Conservation (phyloP, 768 basidiomycete genomes). For the Chalciporus sphaerocephalus region DNA sequence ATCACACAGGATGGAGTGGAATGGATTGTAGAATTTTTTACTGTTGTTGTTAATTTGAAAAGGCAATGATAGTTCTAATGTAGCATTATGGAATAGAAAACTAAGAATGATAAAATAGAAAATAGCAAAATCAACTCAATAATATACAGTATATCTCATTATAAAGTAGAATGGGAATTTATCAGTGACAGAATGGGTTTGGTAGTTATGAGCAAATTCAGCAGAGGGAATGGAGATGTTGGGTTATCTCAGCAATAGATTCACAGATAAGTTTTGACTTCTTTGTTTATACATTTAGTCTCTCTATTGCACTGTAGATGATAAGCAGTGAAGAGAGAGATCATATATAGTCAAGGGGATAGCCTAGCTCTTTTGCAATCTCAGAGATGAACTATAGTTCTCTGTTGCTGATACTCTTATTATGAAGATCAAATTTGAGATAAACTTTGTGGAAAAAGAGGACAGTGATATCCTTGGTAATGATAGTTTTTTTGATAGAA, state of each 20-base stretch:
- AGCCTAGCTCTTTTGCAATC: conserved; percentile 18
- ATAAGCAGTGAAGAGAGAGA: conserved; percentile 10
- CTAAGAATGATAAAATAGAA: no score
- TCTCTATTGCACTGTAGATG: not conserved
- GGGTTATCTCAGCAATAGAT: conserved; percentile 8
- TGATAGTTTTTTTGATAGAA: conserved; percentile 16
- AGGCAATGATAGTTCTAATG: no score
- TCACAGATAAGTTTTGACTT: conserved; percentile 3
- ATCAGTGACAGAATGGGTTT: not conserved
- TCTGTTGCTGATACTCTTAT: no score
- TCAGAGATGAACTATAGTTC: conserved; percentile 22
- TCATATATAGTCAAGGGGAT: conserved; percentile 16
- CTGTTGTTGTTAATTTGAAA: no score
- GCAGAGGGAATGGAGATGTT: conserved; percentile 15
- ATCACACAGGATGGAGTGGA: conserved; percentile 70
- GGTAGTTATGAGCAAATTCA: conserved; percentile 3
- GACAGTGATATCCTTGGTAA: conserved; percentile 10
- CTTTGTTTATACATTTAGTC: not conserved
- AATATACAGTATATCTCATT: no score
- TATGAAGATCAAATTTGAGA: not conserved
- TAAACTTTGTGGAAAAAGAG: conserved; percentile 12
- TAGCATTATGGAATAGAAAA: no score
- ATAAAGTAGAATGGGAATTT: no score
- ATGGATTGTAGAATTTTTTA: conserved; percentile 47
- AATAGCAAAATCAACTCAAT: no score